These are phyloP conservation scores for Mortierella sp. DNA, from an alignment of 371 early-diverging fungal genomes.

Conservation along the genomic window DNA sequence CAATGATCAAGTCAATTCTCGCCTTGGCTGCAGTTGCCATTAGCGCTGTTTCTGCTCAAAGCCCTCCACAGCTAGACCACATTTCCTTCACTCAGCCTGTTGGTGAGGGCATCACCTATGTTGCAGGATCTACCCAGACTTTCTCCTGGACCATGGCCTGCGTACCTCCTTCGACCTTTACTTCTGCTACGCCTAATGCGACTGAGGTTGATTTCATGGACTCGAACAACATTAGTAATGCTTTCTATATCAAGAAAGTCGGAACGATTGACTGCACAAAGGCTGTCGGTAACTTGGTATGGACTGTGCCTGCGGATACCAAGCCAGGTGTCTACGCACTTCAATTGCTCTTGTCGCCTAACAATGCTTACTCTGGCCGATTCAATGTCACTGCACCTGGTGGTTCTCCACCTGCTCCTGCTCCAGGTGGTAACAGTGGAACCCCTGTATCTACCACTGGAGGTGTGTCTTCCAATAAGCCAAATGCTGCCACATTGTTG, in stretches of 20 bases:
- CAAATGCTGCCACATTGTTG: constrained; percentile 1
- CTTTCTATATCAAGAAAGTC: constrained; percentile 55
- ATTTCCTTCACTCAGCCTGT: constrained; percentile 56
- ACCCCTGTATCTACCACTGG: not conserved
- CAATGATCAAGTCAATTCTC: constrained; percentile 42
- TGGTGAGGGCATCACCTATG: constrained; percentile 51
- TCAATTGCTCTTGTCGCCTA: constrained; percentile 41
- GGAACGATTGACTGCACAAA: constrained; percentile 54
- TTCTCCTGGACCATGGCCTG: constrained; percentile 52
- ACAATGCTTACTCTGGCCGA: constrained; percentile 52
- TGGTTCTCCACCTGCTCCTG: not conserved
- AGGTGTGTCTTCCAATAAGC: too few relatives aligned
- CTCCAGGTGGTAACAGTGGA: constrained; percentile 1
- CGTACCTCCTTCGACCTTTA: constrained; percentile 26
- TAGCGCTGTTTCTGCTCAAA: constrained; percentile 21
- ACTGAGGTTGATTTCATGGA: constrained; percentile 56
- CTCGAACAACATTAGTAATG: constrained; percentile 51
- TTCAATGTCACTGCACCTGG: constrained; percentile 44
- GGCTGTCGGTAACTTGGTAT: constrained; percentile 53
- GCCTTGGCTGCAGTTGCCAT: constrained; percentile 21
- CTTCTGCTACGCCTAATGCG: constrained; percentile 42
- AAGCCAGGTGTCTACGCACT: constrained; percentile 68
- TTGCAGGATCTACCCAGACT: constrained; percentile 49
- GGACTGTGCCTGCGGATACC: constrained; percentile 65
- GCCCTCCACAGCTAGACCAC: constrained; percentile 16